Evolutionary conservation across 2,329 filamentous ascomycete species (phyloP).

Genomic region (Aspergillus persii): DNA sequence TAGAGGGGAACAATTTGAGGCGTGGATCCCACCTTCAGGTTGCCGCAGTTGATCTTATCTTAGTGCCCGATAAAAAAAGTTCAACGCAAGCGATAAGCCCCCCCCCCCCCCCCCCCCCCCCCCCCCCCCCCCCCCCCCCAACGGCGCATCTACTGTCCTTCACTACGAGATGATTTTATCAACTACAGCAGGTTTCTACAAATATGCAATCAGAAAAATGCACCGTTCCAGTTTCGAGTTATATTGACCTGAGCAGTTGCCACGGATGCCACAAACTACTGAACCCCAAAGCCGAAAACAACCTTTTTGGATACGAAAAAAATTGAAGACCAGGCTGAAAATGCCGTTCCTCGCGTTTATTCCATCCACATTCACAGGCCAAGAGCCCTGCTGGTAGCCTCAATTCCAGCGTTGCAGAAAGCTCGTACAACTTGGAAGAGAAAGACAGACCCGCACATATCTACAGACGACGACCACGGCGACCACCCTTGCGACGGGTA

Average conservation of each 20-base stretch:
- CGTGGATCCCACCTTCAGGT: background rate
- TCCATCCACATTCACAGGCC: conserved; percentile 45
- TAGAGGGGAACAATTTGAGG: background rate
- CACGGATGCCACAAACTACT: conserved; percentile 23
- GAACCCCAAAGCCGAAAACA: conserved; percentile 24
- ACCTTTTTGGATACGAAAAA: conserved; percentile 35
- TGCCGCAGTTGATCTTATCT: background rate
- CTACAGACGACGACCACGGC: conserved; percentile 99
- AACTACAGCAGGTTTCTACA: background rate
- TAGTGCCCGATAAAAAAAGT: background rate
- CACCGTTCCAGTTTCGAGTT: conserved; percentile 17
- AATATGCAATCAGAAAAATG: conserved; percentile 1
- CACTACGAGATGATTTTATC: background rate
- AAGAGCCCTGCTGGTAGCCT: conserved; percentile 31
- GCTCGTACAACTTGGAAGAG: conserved; percentile 25
- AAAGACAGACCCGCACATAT: conserved; percentile 41
- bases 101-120: too few relatives aligned
- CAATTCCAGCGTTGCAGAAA: conserved; percentile 32
- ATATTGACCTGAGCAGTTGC: conserved; percentile 23
- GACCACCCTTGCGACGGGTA: conserved; percentile 99
- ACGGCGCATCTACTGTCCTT: background rate
- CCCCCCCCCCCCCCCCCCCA: too few relatives aligned
- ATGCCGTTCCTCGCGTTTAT: conserved; percentile 55
- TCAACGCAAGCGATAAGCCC: too few relatives aligned
- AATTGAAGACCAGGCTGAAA: conserved; percentile 52